These are phyloP conservation scores for Chalciporus chontae DNA, from an alignment of 768 basidiomycete species.

Conservation along the genomic window DNA sequence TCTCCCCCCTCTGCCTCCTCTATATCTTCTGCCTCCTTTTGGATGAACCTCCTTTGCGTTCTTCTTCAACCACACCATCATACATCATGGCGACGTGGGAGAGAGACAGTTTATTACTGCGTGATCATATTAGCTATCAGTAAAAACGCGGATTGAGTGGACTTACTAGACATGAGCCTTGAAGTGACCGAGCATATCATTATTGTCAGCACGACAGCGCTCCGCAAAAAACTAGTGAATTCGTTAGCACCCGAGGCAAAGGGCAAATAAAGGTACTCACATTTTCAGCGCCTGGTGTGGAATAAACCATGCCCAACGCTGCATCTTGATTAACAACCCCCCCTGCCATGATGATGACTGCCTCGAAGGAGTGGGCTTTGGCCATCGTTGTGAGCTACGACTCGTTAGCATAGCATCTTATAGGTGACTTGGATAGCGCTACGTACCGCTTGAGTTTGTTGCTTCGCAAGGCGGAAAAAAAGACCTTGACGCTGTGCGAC, in stretches of 20 bases:
- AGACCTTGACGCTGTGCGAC: background rate
- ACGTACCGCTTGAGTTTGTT: background rate
- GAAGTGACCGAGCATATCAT: background rate
- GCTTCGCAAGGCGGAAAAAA: background rate
- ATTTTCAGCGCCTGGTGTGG: background rate
- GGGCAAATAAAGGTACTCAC: background rate
- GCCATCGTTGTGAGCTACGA: background rate
- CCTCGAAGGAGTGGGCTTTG: background rate
- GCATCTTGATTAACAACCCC: background rate
- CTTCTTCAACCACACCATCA: no score
- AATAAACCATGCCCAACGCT: background rate
- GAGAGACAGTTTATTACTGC: background rate
- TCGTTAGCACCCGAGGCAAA: no score
- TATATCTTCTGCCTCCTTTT: no score
- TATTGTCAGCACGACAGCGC: background rate
- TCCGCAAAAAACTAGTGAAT: background rate
- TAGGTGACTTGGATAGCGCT: background rate
- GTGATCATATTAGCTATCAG: no score
- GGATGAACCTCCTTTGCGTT: no score
- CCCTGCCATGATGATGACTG: background rate
- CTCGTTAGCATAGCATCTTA: background rate
- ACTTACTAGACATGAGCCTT: slow-evolving; percentile 1
- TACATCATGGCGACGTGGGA: background rate
- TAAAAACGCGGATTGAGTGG: no score
- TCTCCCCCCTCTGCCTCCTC: no score